These are phyloP conservation scores for Calocybe indica DNA, from an alignment of 768 basidiomycete species.

Conservation along the genomic window DNA sequence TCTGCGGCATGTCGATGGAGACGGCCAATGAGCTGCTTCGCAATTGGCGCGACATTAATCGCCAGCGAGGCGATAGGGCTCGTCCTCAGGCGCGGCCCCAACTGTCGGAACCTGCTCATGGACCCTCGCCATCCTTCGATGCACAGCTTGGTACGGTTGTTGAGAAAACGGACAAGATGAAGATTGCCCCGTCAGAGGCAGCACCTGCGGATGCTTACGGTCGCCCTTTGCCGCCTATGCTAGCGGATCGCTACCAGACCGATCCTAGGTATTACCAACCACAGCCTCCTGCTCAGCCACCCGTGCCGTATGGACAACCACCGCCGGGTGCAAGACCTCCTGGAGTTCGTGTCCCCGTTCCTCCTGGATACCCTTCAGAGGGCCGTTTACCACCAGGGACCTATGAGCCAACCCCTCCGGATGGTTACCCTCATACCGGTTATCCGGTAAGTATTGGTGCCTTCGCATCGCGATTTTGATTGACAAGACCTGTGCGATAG, in stretches of 20 bases:
- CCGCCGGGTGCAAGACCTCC: conserved; percentile 29
- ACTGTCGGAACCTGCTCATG: conserved; percentile 21
- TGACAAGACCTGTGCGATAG: neutral
- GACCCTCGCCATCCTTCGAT: conserved; percentile 28
- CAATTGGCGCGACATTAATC: conserved; percentile 90
- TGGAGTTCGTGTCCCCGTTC: conserved; percentile 35
- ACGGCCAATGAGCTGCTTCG: conserved; percentile 90
- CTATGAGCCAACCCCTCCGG: conserved; percentile 17
- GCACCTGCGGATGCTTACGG: conserved; percentile 29
- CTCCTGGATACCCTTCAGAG: conserved; percentile 41
- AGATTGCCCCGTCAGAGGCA: conserved; percentile 34
- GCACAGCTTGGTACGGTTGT: conserved; percentile 15
- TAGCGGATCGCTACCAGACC: conserved; percentile 33
- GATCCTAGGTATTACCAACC: conserved; percentile 22
- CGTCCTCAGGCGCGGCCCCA: conserved; percentile 30
- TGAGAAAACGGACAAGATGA: conserved; percentile 36
- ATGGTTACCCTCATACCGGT: conserved; percentile 24
- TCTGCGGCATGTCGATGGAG: conserved; percentile 99
- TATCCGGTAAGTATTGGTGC: conserved; percentile 26
- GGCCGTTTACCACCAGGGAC: conserved; percentile 26
- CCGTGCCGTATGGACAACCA: conserved; percentile 20
- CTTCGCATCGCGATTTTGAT: neutral
- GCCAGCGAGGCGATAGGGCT: conserved; percentile 48
- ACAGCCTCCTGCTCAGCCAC: conserved; percentile 9
- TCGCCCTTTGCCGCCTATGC: conserved; percentile 28